Percentiles rank a stretch among this genome's conserved stretches.
phyloP scores from a whole-genome alignment of 495 filamentous ascomycete species.

The Talaromyces borbonicus region DNA sequence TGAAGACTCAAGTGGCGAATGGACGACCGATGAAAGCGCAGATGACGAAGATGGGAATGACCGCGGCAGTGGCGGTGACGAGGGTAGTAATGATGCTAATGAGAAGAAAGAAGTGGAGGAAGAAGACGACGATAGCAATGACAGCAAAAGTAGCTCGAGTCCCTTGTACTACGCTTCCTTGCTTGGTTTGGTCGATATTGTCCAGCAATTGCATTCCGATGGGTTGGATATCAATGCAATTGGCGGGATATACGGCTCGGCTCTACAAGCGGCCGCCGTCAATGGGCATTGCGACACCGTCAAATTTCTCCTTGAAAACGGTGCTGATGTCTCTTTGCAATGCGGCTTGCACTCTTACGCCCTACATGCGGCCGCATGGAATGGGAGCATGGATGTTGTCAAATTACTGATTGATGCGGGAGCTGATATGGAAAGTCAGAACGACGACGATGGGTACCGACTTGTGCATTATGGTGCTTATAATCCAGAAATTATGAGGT shows the following conservation, averaged over 20 bases:
- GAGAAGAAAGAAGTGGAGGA: background rate
- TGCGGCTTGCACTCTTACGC: constrained; percentile 9
- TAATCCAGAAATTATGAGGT: constrained; percentile 2
- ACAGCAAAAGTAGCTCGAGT: background rate
- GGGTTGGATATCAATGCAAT: constrained; percentile 4
- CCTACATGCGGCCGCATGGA: constrained; percentile 11
- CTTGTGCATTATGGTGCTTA: constrained; percentile 10
- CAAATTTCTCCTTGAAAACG: constrained; percentile 12
- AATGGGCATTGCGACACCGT: constrained; percentile 4
- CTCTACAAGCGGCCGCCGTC: background rate
- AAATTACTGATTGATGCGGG: constrained; percentile 10
- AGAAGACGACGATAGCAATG: background rate
- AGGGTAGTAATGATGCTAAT: too few relatives aligned
- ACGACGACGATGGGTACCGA: constrained; percentile 7
- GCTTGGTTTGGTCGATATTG: constrained; percentile 9
- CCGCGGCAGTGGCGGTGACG: too few relatives aligned
- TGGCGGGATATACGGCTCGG: background rate
- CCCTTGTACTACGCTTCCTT: constrained; percentile 12
- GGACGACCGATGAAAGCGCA: background rate
- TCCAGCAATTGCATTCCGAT: constrained; percentile 8
- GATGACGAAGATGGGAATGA: constrained; percentile 1
- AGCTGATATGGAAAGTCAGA: constrained; percentile 6
- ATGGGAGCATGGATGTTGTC: constrained; percentile 8
- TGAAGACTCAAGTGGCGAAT: too few relatives aligned
- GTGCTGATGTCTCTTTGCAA: constrained; percentile 9